Evolutionary conservation across 768 basidiomycete species (phyloP), one percentile per base, ranked within the genome.

Genomic region (Basidioascus undulatus): DNA sequence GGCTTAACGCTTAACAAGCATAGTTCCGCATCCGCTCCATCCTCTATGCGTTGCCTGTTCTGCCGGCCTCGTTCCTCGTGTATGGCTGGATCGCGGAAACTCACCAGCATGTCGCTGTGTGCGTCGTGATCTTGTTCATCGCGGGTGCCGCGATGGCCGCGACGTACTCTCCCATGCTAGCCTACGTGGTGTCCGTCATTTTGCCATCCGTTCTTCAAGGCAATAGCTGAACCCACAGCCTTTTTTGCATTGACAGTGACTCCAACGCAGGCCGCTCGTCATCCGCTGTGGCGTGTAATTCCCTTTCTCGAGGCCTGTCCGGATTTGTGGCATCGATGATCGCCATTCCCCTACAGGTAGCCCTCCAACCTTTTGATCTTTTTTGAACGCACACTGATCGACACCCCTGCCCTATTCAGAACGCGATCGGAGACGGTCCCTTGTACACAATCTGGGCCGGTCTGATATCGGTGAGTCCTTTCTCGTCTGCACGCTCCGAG

Each of bases 181-280:
- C 81, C 0, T 86, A 84, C 49, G 64, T 84, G 21, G 78, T 83
- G 11, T n/a, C n/a, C n/a, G n/a, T n/a, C n/a, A n/a, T n/a, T n/a
- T n/a, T n/a, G n/a, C n/a, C n/a, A n/a, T n/a, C n/a, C n/a, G n/a
- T n/a, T n/a, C n/a, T n/a, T n/a, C n/a, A n/a, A n/a, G n/a, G n/a
- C n/a, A n/a, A n/a, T n/a, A n/a, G n/a, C n/a, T n/a, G n/a, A n/a
- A n/a, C n/a, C n/a, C n/a, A n/a, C n/a, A n/a, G n/a, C n/a, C n/a
- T n/a, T n/a, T n/a, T n/a, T n/a, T n/a, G n/a, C n/a, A n/a, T n/a
- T n/a, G n/a, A n/a, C n/a, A n/a, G n/a, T n/a, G 81, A 87, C 49
- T 71, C 80, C 8, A 87, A 84, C 53, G 61, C 64, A 7, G 83
- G 82, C 15, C 68, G 77, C 32, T 79, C 78, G 2, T 70, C 74